These are phyloP conservation scores for Blastobotrys buckinghamii DNA, from an alignment of 1,139 yeast species.

Conservation along the genomic window DNA sequence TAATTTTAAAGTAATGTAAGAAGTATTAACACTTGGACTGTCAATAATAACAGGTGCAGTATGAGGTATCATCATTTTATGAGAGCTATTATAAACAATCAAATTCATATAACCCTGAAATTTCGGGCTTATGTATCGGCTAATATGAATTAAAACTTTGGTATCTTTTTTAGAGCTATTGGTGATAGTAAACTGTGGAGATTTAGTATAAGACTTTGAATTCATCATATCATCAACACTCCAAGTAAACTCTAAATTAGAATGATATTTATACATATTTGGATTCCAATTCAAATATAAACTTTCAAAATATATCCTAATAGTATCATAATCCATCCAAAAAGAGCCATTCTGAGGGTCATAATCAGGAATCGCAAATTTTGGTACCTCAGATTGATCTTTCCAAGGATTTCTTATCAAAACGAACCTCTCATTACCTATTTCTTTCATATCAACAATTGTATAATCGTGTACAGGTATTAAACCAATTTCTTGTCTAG, in stretches of 20 bases:
- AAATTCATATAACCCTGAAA: constrained; percentile 21
- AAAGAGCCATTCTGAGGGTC: constrained; percentile 16
- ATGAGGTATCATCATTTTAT: constrained; percentile 17
- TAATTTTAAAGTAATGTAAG: constrained; percentile 25
- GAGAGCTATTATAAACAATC: constrained; percentile 21
- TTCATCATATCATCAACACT: constrained; percentile 14
- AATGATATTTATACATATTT: constrained; percentile 30
- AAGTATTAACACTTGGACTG: constrained; percentile 27
- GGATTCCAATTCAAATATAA: constrained; percentile 69
- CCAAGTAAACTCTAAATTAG: constrained; percentile 35
- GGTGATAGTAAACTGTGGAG: constrained; percentile 40
- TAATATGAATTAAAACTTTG: constrained; percentile 46
- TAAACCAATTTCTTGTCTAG: constrained; percentile 40
- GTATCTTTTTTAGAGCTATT: constrained; percentile 34
- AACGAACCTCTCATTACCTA: constrained; percentile 25
- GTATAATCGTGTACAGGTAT: constrained; percentile 70
- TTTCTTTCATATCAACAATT: constrained; percentile 35
- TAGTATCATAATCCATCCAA: constrained; percentile 34
- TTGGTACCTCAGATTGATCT: constrained; percentile 12
- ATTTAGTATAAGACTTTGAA: constrained; percentile 6
- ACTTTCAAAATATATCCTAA: constrained; percentile 47
- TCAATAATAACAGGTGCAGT: constrained; percentile 18
- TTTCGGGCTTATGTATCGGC: constrained; percentile 21
- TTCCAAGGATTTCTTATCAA: constrained; percentile 54
- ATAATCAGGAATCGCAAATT: constrained; percentile 3